Percentiles rank a stretch among this genome's conserved stretches.
phyloP scores from a whole-genome alignment of 129 eudicot species.

The Oenanthe sinensis region DNA sequence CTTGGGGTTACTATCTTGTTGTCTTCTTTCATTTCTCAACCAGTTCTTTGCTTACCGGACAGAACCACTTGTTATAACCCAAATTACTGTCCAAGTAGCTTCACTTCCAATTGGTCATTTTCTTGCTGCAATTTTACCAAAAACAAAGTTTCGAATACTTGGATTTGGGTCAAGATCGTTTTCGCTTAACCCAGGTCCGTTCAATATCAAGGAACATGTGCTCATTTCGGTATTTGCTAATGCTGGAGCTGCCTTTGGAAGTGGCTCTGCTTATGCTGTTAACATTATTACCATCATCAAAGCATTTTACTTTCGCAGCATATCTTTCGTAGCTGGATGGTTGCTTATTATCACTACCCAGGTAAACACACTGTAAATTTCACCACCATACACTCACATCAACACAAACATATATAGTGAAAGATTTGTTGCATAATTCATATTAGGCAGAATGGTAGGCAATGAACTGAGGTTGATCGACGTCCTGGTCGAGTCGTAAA shows the following conservation, averaged over 20 bases:
- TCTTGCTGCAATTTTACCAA: constrained; percentile 54
- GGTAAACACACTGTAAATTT: constrained; percentile 24
- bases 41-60: constrained; percentile 85
- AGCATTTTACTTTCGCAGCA: constrained; percentile 66
- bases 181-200: constrained; percentile 81
- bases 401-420: too few relatives aligned
- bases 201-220: constrained; percentile 91
- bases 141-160: constrained; percentile 44
- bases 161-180: constrained; percentile 48
- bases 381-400: too few relatives aligned
- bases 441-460: background rate
- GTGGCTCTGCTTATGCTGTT: constrained; percentile 78
- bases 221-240: constrained; percentile 81
- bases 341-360: constrained; percentile 80
- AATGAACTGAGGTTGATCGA: background rate
- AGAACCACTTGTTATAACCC: constrained; percentile 67
- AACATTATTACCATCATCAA: constrained; percentile 67
- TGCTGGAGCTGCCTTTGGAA: constrained; percentile 90
- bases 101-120: constrained; percentile 78
- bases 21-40: constrained; percentile 70
- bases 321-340: constrained; percentile 84
- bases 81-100: constrained; percentile 78
- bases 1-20: constrained; percentile 71
- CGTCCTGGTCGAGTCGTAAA: background rate
- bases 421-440: too few relatives aligned